Percentiles rank a stretch among this genome's conserved stretches.
Conservation (phyloP, 306 rosid genomes). For the Medicago arabica region DNA sequence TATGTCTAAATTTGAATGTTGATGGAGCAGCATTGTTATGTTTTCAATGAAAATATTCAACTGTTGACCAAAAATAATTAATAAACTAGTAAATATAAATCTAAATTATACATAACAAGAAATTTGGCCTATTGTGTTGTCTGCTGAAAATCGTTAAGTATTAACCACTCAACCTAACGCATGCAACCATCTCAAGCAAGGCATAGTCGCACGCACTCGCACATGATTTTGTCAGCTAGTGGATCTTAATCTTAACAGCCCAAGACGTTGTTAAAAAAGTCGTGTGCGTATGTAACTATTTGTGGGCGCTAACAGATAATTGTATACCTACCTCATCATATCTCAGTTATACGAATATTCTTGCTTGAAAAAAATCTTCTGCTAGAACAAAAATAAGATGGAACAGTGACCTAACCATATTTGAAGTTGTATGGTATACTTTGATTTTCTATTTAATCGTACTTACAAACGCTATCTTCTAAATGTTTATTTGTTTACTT, state of each 20-base stretch:
- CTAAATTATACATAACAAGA: not conserved
- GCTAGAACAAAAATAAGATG: not conserved
- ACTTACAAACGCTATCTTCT: not conserved
- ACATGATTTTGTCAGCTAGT: not conserved
- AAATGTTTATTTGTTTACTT: too few relatives aligned
- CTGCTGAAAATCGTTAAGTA: constrained; percentile 16
- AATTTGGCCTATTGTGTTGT: not conserved
- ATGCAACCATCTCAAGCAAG: constrained; percentile 45
- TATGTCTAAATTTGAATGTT: too few relatives aligned
- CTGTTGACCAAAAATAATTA: too few relatives aligned
- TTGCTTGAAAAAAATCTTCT: not conserved
- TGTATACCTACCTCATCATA: not conserved
- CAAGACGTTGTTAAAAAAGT: not conserved
- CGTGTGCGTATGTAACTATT: not conserved
- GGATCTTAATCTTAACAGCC: not conserved
- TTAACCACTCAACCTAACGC: constrained; percentile 1
- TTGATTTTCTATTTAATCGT: not conserved
- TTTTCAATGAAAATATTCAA: too few relatives aligned
- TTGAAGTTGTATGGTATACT: not conserved
- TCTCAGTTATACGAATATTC: not conserved
- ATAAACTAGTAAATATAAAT: too few relatives aligned
- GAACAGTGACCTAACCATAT: not conserved
- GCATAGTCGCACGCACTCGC: constrained; percentile 26
- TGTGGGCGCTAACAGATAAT: not conserved
- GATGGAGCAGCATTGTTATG: too few relatives aligned